Evolutionary conservation across 495 filamentous ascomycete species (phyloP), one percentile per base, ranked within the genome.

Genomic region (Neurospora sp.): DNA sequence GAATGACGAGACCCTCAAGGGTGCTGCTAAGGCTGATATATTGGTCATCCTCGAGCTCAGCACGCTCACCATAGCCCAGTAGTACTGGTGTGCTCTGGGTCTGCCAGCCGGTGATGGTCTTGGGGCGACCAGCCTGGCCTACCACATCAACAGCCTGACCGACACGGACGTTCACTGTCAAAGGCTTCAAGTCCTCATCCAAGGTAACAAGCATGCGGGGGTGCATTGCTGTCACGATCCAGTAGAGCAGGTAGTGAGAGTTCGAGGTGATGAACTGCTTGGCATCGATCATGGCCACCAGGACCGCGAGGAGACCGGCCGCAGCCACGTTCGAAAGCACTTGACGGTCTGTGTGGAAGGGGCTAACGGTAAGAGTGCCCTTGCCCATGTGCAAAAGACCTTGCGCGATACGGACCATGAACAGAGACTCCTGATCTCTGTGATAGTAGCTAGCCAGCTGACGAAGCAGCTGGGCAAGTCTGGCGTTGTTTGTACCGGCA

Each of bases 31-130:
- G 84, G 81, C 91, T 91, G 71, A 98, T 90, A 77, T 98, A 99
- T 82, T 98, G 89, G 85, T 99, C 96, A 78, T 98, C 96, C 81
- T 99, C 96, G 69, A 99, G 82, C 85, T 99, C 96, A 53, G 96
- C 96, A 77, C 96, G 86, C 86, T 99, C 96, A 16, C 96, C 96
- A 81, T 97, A 89, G 9, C 93, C 89, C 78, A 99, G 84, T 71
- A 99, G 85, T 69, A 99, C 96, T 4, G 96, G 96, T 22, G 96
- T 98, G 83, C 93, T 98, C 84, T 99, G 96, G 73, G 96, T 99
- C 84, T 99, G 96, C 96, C 96, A 99, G 45, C 96, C 96, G 18
- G 96, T 99, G 75, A 99, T 99, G 4, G 96, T 98, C 90, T 98
- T 99, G 69, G 96, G 96, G 74, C 94, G 87, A 73, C 96, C 96